Conservation (phyloP, 805 yeast genomes). For the Metschnikowia borealis region DNA sequence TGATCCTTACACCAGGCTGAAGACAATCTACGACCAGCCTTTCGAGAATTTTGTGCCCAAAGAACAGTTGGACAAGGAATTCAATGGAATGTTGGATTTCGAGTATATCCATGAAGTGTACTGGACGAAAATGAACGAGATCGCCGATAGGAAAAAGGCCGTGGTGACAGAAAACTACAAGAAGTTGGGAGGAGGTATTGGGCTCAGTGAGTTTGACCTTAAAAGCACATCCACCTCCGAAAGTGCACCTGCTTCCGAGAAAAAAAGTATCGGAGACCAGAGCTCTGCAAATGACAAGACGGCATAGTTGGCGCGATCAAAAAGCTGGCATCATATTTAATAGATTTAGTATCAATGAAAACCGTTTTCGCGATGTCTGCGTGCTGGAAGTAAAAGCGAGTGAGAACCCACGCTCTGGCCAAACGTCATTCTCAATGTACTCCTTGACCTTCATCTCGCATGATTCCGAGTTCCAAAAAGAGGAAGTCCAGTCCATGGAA, state of each 20-base stretch:
- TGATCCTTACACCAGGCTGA: constrained; percentile 56
- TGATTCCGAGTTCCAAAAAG: constrained; percentile 7
- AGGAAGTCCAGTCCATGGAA: constrained; percentile 11
- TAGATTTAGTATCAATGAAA: background rate
- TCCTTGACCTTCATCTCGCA: constrained; percentile 18
- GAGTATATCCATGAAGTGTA: constrained; percentile 50
- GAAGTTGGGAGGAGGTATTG: constrained; percentile 46
- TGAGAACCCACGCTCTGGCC: background rate
- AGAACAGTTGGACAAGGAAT: constrained; percentile 48
- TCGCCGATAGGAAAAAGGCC: constrained; percentile 36
- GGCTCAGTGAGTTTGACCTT: constrained; percentile 52
- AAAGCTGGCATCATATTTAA: background rate
- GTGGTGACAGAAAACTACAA: constrained; percentile 35
- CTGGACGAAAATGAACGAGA: constrained; percentile 48
- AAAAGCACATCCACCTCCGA: constrained; percentile 20
- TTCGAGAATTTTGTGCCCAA: constrained; percentile 51
- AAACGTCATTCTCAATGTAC: constrained; percentile 7
- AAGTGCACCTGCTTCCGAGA: background rate
- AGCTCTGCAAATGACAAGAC: background rate
- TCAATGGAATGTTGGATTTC: constrained; percentile 48
- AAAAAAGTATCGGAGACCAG: too few relatives aligned
- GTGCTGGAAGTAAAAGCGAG: background rate
- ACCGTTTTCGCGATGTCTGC: constrained; percentile 1
- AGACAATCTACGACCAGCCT: constrained; percentile 55
- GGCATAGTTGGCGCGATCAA: background rate